Evolutionary conservation across 768 basidiomycete genomes (phyloP).

Genomic region (Russula earlei): DNA sequence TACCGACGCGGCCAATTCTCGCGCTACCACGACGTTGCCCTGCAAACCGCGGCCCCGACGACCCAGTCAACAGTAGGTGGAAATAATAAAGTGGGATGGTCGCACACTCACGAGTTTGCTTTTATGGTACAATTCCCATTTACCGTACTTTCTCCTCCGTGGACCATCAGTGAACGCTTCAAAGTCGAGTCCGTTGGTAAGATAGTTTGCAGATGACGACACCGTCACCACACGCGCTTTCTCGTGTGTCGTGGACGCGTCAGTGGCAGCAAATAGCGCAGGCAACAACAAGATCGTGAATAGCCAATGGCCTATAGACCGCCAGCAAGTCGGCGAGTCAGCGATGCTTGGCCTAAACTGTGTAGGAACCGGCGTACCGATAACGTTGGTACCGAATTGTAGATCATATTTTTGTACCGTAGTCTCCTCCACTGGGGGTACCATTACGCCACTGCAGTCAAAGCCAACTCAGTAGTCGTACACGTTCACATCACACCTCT

Average conservation of each 20-base stretch:
- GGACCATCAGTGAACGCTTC: conserved; percentile 29
- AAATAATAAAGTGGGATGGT: too few species aligned
- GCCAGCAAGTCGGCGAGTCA: not conserved
- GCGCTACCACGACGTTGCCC: conserved; percentile 36
- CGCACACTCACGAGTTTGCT: conserved; percentile 38
- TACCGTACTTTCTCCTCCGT: conserved; percentile 15
- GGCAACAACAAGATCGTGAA: conserved; percentile 48
- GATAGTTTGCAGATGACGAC: conserved; percentile 33
- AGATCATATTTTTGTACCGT: conserved; percentile 45
- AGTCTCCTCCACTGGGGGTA: conserved; percentile 29
- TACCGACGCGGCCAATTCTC: conserved; percentile 41
- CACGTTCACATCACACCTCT: too few species aligned
- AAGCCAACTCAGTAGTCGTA: not conserved
- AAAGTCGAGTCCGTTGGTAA: conserved; percentile 30
- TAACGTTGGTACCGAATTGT: conserved; percentile 49
- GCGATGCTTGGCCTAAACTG: not conserved
- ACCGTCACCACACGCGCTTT: conserved; percentile 41
- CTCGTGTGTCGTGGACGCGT: conserved; percentile 28
- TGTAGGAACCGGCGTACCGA: conserved; percentile 28
- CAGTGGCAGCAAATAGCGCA: conserved; percentile 34
- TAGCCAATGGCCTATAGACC: conserved; percentile 50
- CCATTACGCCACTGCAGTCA: conserved; percentile 41
- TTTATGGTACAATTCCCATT: conserved; percentile 22
- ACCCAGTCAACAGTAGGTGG: not conserved
- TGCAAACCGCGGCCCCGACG: not conserved